Percentiles rank a stretch among this genome's conserved stretches.
Conservation (phyloP, 2,329 filamentous ascomycete species). For the Colletotrichum graminicola region DNA sequence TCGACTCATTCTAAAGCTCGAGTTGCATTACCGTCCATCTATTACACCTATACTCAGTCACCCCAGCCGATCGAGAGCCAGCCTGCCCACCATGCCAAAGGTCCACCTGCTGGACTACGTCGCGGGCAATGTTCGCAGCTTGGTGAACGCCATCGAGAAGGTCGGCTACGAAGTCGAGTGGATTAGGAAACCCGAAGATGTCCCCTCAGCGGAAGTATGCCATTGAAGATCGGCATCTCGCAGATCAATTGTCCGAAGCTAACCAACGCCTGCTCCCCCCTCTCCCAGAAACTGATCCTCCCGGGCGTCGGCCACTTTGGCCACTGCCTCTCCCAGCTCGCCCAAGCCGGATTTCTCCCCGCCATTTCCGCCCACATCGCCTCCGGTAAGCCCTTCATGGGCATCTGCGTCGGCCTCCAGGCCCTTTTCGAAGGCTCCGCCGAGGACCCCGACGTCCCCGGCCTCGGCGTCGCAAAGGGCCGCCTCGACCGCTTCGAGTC, state of each 20-base stretch:
- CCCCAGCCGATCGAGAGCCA: not conserved
- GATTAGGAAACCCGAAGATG: constrained; percentile 87
- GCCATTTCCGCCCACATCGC: constrained; percentile 86
- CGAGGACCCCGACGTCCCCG: constrained; percentile 79
- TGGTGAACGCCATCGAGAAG: constrained; percentile 98
- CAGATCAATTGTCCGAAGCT: not conserved
- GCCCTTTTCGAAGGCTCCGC: constrained; percentile 88
- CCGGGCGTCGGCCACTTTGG: constrained; percentile 98
- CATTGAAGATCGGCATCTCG: not conserved
- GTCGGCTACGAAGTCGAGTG: constrained; percentile 93
- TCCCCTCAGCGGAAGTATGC: constrained; percentile 84
- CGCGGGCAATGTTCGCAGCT: constrained; percentile 93
- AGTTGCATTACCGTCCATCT: not conserved
- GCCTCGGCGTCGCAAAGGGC: constrained; percentile 80
- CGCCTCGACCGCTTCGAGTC: constrained; percentile 82
- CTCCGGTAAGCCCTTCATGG: constrained; percentile 97
- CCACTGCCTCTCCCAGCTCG: constrained; percentile 89
- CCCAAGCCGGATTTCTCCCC: constrained; percentile 84
- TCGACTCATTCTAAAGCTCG: constrained; percentile 11
- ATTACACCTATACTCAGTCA: not conserved
- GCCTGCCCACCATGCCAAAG: constrained; percentile 72
- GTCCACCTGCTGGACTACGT: constrained; percentile 90
- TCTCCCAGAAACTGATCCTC: constrained; percentile 84
- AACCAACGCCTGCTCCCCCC: constrained; percentile 29
- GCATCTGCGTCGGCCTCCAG: constrained; percentile 95